These are phyloP conservation scores for Dioscorea zingiberensis DNA, from an alignment of 106 monocot genomes.

Conservation along the genomic window DNA sequence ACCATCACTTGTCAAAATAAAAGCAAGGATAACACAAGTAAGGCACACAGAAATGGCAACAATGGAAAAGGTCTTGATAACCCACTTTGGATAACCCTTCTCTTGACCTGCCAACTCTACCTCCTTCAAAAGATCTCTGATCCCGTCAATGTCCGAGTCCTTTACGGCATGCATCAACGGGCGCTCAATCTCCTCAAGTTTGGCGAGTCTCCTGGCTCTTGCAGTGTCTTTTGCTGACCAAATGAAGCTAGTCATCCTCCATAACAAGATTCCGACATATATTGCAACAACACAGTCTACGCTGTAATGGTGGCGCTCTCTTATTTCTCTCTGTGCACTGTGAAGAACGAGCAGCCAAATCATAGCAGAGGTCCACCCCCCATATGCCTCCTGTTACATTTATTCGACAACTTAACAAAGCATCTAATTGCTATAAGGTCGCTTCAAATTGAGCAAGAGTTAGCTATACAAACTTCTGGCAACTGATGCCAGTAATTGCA, in stretches of 20 bases:
- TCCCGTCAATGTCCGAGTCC: slow-evolving; percentile 74
- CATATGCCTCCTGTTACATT: slow-evolving; percentile 79
- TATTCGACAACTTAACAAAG: too few species aligned
- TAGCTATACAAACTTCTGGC: too few species aligned
- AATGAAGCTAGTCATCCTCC: slow-evolving; percentile 79
- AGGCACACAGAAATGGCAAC: slow-evolving; percentile 40
- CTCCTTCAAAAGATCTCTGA: slow-evolving; percentile 57
- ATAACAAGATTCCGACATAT: slow-evolving; percentile 86
- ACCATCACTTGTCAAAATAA: slow-evolving; percentile 71
- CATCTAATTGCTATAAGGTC: too few species aligned
- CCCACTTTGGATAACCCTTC: slow-evolving; percentile 32
- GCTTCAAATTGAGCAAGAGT: too few species aligned
- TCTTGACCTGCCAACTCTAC: slow-evolving; percentile 74
- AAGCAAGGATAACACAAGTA: slow-evolving; percentile 53
- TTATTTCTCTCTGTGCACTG: slow-evolving; percentile 88
- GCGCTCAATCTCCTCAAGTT: slow-evolving; percentile 58
- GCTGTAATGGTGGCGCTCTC: slow-evolving; percentile 87
- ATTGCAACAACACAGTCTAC: slow-evolving; percentile 89
- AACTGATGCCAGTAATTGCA: too few species aligned
- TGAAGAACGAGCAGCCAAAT: slow-evolving; percentile 93
- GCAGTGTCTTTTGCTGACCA: slow-evolving; percentile 62
- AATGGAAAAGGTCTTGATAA: slow-evolving; percentile 54
- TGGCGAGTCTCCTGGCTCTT: slow-evolving; percentile 41
- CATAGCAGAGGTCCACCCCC: slow-evolving; percentile 78
- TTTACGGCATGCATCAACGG: slow-evolving; percentile 67